Evolutionary conservation across 495 filamentous ascomycete species (phyloP), one percentile per base, ranked within the genome.

Genomic region (Bryoglossum gracile): DNA sequence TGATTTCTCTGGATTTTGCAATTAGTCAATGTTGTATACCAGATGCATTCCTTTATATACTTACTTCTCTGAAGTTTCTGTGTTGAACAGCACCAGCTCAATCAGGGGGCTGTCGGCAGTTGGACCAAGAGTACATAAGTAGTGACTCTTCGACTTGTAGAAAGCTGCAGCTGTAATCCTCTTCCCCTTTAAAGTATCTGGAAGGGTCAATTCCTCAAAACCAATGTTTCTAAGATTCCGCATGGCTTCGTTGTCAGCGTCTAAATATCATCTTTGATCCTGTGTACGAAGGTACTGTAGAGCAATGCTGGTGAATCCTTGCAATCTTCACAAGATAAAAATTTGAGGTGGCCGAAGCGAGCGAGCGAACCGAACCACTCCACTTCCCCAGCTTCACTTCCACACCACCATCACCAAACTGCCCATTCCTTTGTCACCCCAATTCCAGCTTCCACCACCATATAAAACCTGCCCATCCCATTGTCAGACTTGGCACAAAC

Each of bases 51-150:
- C n/a, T n/a, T n/a, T n/a, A n/a, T n/a, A n/a, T n/a, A n/a, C n/a
- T n/a, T n/a, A n/a, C n/a, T n/a, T n/a, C n/a, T n/a, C n/a, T n/a
- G n/a, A n/a, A n/a, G n/a, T n/a, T 24, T 68, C 64, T 39, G 66
- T 70, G 2, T 59, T 61, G 45, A 80, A 64, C 56, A 80, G 71
- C 42, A 77, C 71, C 26, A 91, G 71, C 61, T 87, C 82, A 48
- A 94, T 80, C 43, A 80, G 66, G 46, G 75, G 58, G 63, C 77
- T 72, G 35, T 68, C 64, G 51, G 74, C 64, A 4, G 79, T 80
- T 53, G 87, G 87, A 17, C 87, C 87, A 67, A 84, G 80, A 47
- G 86, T 78, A 64, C 82, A 85, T 48, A 94, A 68, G 25, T 89
- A 57, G 46, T 80, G 78, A 60, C 88, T 83, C 44, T 74, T 77